These are phyloP conservation scores for Neopestalotiopsis clavispora DNA, from an alignment of 2,329 filamentous ascomycete species.

Conservation along the genomic window DNA sequence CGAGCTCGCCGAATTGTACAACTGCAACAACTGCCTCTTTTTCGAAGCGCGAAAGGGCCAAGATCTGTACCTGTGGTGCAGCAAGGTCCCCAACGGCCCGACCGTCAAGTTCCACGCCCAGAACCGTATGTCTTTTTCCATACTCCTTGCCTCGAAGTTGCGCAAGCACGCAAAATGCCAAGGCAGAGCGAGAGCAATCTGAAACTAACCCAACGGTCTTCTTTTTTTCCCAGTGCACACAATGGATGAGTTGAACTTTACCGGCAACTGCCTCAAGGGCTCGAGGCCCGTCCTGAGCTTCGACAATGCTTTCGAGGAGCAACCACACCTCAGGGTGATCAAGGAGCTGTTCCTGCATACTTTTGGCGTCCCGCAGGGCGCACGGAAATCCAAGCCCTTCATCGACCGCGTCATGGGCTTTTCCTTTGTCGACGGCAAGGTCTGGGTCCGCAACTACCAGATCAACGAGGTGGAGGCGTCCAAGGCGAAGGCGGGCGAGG, in stretches of 20 bases:
- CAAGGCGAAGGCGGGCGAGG: conserved; percentile 45
- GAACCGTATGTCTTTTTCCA: conserved; percentile 46
- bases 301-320: conserved; percentile 81
- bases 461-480: conserved; percentile 80
- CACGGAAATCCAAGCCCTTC: conserved; percentile 92
- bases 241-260: conserved; percentile 96
- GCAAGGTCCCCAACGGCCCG: conserved; percentile 85
- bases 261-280: conserved; percentile 94
- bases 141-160: not conserved
- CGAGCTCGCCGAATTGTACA: conserved; percentile 77
- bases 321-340: conserved; percentile 80
- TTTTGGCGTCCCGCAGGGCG: conserved; percentile 89
- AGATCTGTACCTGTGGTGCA: conserved; percentile 93
- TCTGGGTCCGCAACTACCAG: conserved; percentile 96
- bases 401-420: conserved; percentile 95
- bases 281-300: conserved; percentile 91
- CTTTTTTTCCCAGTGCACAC: conserved; percentile 72
- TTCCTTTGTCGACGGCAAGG: conserved; percentile 87
- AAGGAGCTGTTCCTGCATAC: conserved; percentile 89
- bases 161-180: too few species aligned
- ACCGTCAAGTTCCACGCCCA: conserved; percentile 75
- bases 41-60: conserved; percentile 94
- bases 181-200: conserved; percentile 20
- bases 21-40: conserved; percentile 93
- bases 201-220: conserved; percentile 3